Evolutionary conservation across 306 rosid genomes (phyloP).

Genomic region (Cotoneaster glaucophyllus): DNA sequence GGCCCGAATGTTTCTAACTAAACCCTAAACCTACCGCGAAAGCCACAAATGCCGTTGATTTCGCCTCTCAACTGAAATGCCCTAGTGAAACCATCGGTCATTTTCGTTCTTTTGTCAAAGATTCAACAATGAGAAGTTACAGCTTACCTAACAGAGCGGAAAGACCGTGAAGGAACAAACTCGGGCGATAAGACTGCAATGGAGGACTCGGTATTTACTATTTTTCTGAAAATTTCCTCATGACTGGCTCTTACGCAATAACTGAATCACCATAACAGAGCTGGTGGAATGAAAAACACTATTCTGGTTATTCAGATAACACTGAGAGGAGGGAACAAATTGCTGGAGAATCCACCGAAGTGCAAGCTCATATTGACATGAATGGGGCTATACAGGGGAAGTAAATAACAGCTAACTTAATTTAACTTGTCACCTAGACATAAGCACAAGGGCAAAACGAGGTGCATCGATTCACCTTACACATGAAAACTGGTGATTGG

Average conservation of each 20-base stretch:
- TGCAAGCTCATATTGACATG: constrained; percentile 9
- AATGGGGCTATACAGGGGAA: constrained; percentile 21
- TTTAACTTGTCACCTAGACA: constrained; percentile 7
- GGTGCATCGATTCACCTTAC: constrained; percentile 14
- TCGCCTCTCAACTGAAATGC: background rate
- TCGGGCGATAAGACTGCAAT: background rate
- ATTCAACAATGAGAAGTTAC: background rate
- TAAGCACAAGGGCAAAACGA: constrained; percentile 13
- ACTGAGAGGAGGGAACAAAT: constrained; percentile 3
- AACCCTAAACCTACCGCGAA: constrained; percentile 15
- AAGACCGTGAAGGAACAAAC: background rate
- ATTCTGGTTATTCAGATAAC: no score
- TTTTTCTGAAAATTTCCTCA: background rate
- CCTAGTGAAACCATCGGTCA: background rate
- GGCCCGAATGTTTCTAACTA: constrained; percentile 8
- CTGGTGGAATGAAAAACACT: no score
- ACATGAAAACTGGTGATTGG: background rate
- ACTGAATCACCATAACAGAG: constrained; percentile 5
- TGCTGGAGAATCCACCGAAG: constrained; percentile 6
- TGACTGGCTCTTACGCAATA: background rate
- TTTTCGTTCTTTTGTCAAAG: background rate
- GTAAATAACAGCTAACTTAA: constrained; percentile 1
- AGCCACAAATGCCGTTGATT: background rate
- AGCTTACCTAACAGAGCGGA: background rate
- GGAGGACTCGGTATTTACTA: background rate